Percentiles rank a stretch among this genome's conserved stretches.
These are phyloP conservation scores for Pyrenopolyporus hunteri DNA, from an alignment of 495 filamentous ascomycete species.

Conservation along the genomic window DNA sequence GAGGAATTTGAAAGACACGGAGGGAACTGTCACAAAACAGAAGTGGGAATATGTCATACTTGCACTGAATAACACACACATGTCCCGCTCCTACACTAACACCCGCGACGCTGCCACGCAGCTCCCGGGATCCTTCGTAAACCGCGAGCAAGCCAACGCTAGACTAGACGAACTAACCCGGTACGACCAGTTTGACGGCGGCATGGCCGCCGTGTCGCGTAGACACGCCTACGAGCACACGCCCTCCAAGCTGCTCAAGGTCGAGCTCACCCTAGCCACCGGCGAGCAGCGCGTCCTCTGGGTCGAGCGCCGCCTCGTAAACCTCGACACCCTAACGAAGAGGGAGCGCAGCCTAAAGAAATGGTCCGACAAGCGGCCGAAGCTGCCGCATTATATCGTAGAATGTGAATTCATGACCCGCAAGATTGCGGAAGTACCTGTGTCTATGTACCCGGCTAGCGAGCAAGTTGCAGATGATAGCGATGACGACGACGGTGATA, in stretches of 20 bases:
- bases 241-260: constrained; percentile 14
- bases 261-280: constrained; percentile 11
- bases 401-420: constrained; percentile 26
- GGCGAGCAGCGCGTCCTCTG: constrained; percentile 21
- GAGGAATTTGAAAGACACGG: not conserved
- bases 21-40: not conserved
- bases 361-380: constrained; percentile 14
- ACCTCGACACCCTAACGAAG: constrained; percentile 6
- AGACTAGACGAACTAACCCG: constrained; percentile 2
- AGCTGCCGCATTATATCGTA: constrained; percentile 20
- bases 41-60: not conserved
- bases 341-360: constrained; percentile 4
- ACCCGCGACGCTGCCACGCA: not conserved
- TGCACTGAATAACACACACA: not conserved
- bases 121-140: not conserved
- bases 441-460: not conserved
- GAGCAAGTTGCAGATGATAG: not conserved
- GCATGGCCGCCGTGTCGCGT: constrained; percentile 8
- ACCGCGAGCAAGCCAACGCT: constrained; percentile 16
- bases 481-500: not conserved
- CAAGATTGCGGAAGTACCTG: not conserved
- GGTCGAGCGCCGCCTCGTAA: constrained; percentile 22
- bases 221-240: not conserved
- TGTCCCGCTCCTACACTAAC: not conserved
- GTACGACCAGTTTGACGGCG: constrained; percentile 1